Base-by-base conservation (phyloP, 306 rosid genomes). In the Alnus glutinosa region DNA sequence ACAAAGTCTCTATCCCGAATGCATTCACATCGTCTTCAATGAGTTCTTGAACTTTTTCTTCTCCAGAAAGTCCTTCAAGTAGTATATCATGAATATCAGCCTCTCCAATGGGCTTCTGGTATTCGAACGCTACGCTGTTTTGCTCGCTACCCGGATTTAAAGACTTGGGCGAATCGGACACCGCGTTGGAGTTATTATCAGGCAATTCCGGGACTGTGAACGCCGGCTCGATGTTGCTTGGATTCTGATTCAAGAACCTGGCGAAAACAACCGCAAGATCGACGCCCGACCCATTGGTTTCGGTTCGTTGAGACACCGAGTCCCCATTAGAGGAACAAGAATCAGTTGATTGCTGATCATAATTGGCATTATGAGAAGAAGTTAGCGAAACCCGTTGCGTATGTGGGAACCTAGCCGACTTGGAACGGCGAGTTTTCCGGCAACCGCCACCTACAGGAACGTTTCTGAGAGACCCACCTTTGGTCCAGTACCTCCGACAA, bases 401-500 rank as follows among this genome's bases (percentile, higher is more conserved):
- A 9, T 70, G 81, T 0, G 58, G 28, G 37, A 77, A 68, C 5
- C 79, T 79, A 0, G 52, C 36, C 12, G 85, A 55, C 75, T 80
- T 87, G 7, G 79, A 49, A 0, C 93, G 93, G 69, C 95, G 93
- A 32, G 57, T 85, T 70, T 89, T 94, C 3, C 97, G 89, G 61
- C 89, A 86, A 2, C 97, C 97, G 0, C 97, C 97, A 0, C 97
- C 97, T 4, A 92, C 87, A 0, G 98, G 98, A 7, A 94, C 91
- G 71, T 92, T 94, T 1, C 97, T 88, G 15, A 94, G 77, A 55
- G 94, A 92, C 4, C 98, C 98, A 0, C 98, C 98, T 86, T 88
- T 94, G 69, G 98, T 94, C 98, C 98, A 94, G 77, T 94, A 94
- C 4, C 98, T 88, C 14, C 95, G 51, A 77, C 98, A 94, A 64